Evolutionary conservation across 2,329 filamentous ascomycete species (phyloP).

Genomic region (Lachnellula hyalina): DNA sequence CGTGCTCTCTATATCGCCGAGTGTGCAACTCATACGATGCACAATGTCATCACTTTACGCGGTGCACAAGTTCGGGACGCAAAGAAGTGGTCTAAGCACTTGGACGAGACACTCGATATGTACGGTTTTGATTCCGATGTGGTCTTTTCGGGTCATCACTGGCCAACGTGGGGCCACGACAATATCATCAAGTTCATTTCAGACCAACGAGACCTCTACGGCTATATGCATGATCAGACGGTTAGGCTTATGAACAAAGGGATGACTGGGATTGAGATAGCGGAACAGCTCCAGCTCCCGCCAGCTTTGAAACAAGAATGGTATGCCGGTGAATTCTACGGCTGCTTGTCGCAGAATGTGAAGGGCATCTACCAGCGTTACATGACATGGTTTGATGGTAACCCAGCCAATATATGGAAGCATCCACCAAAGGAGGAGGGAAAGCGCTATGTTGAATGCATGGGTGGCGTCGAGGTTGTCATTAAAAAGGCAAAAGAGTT

Average conservation of each 20-base stretch:
- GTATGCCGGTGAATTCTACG: slow-evolving; percentile 35
- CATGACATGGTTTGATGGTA: slow-evolving; percentile 28
- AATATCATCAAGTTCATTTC: slow-evolving; percentile 26
- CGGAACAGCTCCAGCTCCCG: slow-evolving; percentile 34
- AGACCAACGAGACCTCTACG: slow-evolving; percentile 37
- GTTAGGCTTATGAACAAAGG: slow-evolving; percentile 36
- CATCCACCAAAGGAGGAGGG: slow-evolving; percentile 32
- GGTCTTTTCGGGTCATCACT: slow-evolving; percentile 36
- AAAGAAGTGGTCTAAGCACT: slow-evolving; percentile 35
- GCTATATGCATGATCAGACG: slow-evolving; percentile 37
- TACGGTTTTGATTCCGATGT: slow-evolving; percentile 32
- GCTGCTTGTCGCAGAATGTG: slow-evolving; percentile 36
- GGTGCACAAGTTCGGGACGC: slow-evolving; percentile 39
- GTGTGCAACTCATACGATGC: slow-evolving; percentile 35
- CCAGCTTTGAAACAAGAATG: slow-evolving; percentile 29
- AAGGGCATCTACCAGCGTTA: slow-evolving; percentile 35
- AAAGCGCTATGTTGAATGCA: slow-evolving; percentile 33
- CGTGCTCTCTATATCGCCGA: slow-evolving; percentile 36
- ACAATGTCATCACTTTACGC: slow-evolving; percentile 39
- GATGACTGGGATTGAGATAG: slow-evolving; percentile 35
- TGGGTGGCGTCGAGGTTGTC: slow-evolving; percentile 33
- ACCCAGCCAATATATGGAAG: slow-evolving; percentile 35
- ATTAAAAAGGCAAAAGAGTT: slow-evolving; percentile 30
- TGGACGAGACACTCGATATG: slow-evolving; percentile 35
- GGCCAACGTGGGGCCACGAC: slow-evolving; percentile 37